Evolutionary conservation across 2,329 filamentous ascomycete genomes (phyloP).

Genomic region (Sphaerulina populicola): DNA sequence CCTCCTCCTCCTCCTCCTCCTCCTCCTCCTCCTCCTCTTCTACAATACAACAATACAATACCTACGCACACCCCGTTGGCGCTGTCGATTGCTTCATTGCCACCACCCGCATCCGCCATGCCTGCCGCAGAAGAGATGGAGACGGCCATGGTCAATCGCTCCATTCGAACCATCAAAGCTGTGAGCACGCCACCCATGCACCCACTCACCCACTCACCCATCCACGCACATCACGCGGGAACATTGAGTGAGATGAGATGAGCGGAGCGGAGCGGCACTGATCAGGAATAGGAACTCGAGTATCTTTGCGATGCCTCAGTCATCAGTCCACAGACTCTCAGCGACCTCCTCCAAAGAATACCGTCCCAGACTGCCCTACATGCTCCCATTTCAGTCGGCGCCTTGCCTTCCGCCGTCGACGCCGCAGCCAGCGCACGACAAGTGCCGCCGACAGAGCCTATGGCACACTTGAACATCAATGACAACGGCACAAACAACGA

Average conservation of each 20-base stretch:
- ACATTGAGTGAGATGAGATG: too few species aligned
- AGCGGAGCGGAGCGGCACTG: slow-evolving; percentile 9
- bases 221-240: too few species aligned
- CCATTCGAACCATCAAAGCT: slow-evolving; percentile 77
- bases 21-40: too few species aligned
- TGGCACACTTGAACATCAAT: slow-evolving; percentile 32
- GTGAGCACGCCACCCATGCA: slow-evolving; percentile 42
- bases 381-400: slow-evolving; percentile 33
- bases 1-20: too few species aligned
- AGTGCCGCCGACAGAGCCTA: slow-evolving; percentile 24
- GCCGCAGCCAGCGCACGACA: slow-evolving; percentile 9
- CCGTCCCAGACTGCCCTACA: slow-evolving; percentile 59
- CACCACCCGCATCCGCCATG: slow-evolving; percentile 19
- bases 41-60: too few species aligned
- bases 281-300: slow-evolving; percentile 66
- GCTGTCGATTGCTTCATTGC: not conserved
- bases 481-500: slow-evolving; percentile 26
- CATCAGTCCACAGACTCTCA: slow-evolving; percentile 67
- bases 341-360: slow-evolving; percentile 64
- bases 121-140: slow-evolving; percentile 37
- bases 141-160: slow-evolving; percentile 65
- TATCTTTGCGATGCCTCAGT: slow-evolving; percentile 74
- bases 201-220: too few species aligned
- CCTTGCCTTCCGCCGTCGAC: slow-evolving; percentile 29
- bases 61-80: not conserved